Evolutionary conservation across 2,329 filamentous ascomycete species (phyloP).

Genomic region (Albophoma yamanashiensis): DNA sequence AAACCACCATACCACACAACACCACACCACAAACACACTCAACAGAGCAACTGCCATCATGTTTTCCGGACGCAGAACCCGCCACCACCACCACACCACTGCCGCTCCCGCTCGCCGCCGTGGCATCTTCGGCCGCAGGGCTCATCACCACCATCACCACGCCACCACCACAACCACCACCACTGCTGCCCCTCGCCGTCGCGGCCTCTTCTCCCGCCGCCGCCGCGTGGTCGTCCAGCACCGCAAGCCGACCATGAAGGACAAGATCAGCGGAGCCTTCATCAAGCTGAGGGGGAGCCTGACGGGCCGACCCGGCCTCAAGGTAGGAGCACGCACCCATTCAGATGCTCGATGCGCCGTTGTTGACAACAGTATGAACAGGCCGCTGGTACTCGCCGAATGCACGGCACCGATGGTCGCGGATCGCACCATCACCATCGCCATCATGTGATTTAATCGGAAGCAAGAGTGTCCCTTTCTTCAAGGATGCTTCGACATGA

Average conservation of each 20-base stretch:
- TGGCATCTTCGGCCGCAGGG: conserved; percentile 28
- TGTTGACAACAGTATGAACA: conserved; percentile 15
- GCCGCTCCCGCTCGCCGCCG: conserved; percentile 25
- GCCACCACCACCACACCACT: conserved; percentile 17
- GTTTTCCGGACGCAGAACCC: conserved; percentile 13
- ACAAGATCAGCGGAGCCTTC: conserved; percentile 69
- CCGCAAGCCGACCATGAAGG: conserved; percentile 57
- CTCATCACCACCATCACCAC: conserved; percentile 22
- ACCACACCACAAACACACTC: neutral
- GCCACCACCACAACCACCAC: conserved; percentile 28
- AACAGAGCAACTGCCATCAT: conserved; percentile 3
- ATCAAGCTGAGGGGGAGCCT: conserved; percentile 62
- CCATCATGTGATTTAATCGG: neutral
- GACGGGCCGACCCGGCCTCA: conserved; percentile 58
- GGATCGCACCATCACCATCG: conserved; percentile 29
- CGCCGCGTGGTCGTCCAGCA: conserved; percentile 36
- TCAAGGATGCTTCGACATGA: neutral
- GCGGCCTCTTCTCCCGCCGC: conserved; percentile 28
- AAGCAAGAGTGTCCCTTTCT: neutral
- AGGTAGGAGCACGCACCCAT: conserved; percentile 32
- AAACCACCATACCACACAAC: neutral
- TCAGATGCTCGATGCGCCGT: neutral
- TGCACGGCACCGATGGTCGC: conserved; percentile 64
- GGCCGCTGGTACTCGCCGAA: conserved; percentile 63
- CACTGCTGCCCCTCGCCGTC: conserved; percentile 24